A percentile compares a stretch with the other conserved stretches of the same genome.
These are phyloP conservation scores for Fomitopsis betulina DNA, from an alignment of 1,284 basidiomycete genomes.

Conservation along the genomic window DNA sequence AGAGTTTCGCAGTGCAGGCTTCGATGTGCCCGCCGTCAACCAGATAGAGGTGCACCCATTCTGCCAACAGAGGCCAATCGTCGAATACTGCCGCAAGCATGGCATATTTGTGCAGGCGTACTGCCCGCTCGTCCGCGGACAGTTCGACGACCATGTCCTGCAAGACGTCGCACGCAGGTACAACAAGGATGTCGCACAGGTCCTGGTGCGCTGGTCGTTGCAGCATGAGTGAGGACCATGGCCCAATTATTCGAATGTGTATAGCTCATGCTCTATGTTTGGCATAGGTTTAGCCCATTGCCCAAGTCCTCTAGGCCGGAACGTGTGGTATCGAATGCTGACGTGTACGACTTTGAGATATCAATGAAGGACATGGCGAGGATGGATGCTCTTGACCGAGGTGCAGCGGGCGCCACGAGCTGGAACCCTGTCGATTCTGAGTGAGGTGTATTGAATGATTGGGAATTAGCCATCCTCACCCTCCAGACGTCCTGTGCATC, in stretches of 20 bases:
- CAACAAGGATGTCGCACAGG: slow-evolving; percentile 48
- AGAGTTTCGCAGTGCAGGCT: slow-evolving; percentile 60
- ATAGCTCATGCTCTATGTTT: not conserved
- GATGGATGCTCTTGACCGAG: slow-evolving; percentile 45
- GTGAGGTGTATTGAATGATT: not conserved
- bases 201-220: slow-evolving; percentile 67
- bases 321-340: slow-evolving; percentile 44
- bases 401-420: slow-evolving; percentile 39
- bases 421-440: slow-evolving; percentile 45
- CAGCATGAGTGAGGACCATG: slow-evolving; percentile 37
- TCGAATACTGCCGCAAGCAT: slow-evolving; percentile 67
- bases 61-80: slow-evolving; percentile 79
- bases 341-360: slow-evolving; percentile 53
- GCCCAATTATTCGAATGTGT: not conserved
- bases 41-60: slow-evolving; percentile 86
- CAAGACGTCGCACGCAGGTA: slow-evolving; percentile 37
- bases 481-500: too few relatives aligned
- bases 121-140: slow-evolving; percentile 45
- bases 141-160: slow-evolving; percentile 38
- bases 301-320: slow-evolving; percentile 48
- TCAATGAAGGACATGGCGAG: slow-evolving; percentile 41
- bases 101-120: slow-evolving; percentile 72
- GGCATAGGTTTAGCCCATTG: slow-evolving; percentile 39
- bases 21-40: slow-evolving; percentile 70
- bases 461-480: too few relatives aligned